phyloP scores from a whole-genome alignment of 2,329 filamentous ascomycete species.

The Parasarocladium wereldwijsianum region DNA sequence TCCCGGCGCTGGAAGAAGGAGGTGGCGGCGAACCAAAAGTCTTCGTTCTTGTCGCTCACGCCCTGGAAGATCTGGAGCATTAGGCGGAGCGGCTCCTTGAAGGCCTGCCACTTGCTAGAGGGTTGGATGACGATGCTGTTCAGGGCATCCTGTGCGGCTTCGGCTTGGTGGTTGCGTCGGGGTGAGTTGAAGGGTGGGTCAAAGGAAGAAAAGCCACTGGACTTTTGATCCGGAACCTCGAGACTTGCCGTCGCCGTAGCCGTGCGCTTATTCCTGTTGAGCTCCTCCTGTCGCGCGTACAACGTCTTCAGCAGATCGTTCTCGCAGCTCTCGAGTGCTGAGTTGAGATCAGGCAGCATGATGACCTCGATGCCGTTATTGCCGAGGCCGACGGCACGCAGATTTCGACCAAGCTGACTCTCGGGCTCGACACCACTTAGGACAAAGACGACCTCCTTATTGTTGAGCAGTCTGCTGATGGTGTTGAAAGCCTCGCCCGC shows the following conservation, averaged over 20 bases:
- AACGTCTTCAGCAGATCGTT: constrained; percentile 80
- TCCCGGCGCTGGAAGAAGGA: constrained; percentile 61
- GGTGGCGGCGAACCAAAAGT: constrained; percentile 81
- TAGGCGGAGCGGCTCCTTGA: constrained; percentile 79
- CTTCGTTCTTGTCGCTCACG: constrained; percentile 71
- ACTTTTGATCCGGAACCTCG: constrained; percentile 26
- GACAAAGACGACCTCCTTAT: constrained; percentile 65
- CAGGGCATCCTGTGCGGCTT: constrained; percentile 64
- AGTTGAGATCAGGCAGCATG: constrained; percentile 82
- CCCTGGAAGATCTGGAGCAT: constrained; percentile 94
- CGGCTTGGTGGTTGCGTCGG: constrained; percentile 59
- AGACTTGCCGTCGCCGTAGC: constrained; percentile 28
- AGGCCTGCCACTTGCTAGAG: constrained; percentile 62
- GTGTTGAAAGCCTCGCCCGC: constrained; percentile 90
- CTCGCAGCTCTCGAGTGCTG: constrained; percentile 84
- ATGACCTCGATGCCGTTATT: constrained; percentile 59
- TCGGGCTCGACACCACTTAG: constrained; percentile 70
- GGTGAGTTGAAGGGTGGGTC: constrained; percentile 56
- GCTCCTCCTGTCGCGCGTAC: constrained; percentile 53
- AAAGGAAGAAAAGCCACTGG: constrained; percentile 18
- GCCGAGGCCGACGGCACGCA: constrained; percentile 73
- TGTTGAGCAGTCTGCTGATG: constrained; percentile 69
- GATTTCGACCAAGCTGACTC: constrained; percentile 59
- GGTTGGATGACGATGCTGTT: constrained; percentile 46
- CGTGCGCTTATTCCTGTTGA: constrained; percentile 28